Evolutionary conservation across 2,329 filamentous ascomycete species (phyloP).

Genomic region (Domatiomyces globalis): DNA sequence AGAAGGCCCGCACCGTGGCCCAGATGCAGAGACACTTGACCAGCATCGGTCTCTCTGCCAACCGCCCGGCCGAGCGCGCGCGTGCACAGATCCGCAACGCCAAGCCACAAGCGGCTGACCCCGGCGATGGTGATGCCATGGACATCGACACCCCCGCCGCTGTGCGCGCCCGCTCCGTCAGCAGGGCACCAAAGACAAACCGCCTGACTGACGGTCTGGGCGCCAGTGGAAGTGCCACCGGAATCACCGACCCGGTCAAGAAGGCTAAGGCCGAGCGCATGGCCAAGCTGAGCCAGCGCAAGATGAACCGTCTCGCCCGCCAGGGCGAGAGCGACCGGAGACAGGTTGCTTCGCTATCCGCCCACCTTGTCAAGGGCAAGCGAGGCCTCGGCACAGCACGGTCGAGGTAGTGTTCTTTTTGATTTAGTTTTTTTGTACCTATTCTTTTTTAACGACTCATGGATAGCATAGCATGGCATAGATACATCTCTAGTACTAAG

Average conservation of each 20-base stretch:
- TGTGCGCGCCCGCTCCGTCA: slow-evolving; percentile 31
- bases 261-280: slow-evolving; percentile 72
- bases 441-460: too few species aligned
- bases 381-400: slow-evolving; percentile 82
- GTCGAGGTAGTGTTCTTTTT: slow-evolving; percentile 37
- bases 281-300: slow-evolving; percentile 83
- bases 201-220: slow-evolving; percentile 31
- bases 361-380: slow-evolving; percentile 88
- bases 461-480: too few species aligned
- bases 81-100: slow-evolving; percentile 51
- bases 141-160: slow-evolving; percentile 26
- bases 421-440: too few species aligned
- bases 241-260: slow-evolving; percentile 53
- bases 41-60: slow-evolving; percentile 71
- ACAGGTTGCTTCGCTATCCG: slow-evolving; percentile 62
- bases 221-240: slow-evolving; percentile 58
- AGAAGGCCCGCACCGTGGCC: slow-evolving; percentile 65
- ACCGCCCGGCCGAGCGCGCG: slow-evolving; percentile 57
- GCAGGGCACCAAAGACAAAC: slow-evolving; percentile 53
- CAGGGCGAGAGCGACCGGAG: slow-evolving; percentile 96
- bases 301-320: slow-evolving; percentile 96
- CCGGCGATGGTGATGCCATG: slow-evolving; percentile 27
- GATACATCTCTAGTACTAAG: too few species aligned
- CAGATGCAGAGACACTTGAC: slow-evolving; percentile 79
- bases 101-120: slow-evolving; percentile 49